Conservation (phyloP, 441 rosid genomes). For the Jatropha podagrica region DNA sequence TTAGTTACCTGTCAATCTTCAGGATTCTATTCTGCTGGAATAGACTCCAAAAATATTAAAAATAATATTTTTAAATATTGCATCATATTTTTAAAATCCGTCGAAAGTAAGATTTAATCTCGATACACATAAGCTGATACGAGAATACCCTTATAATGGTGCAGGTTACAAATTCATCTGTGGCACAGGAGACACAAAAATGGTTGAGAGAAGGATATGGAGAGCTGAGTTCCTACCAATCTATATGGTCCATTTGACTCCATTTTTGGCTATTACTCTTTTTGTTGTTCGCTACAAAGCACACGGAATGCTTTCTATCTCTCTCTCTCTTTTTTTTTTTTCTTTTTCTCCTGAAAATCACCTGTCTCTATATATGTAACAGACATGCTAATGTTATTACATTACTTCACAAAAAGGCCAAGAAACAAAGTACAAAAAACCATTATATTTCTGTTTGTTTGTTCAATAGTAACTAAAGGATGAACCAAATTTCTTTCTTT, state of each 20-base stretch:
- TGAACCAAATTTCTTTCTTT: background rate
- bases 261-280: slow-evolving; percentile 36
- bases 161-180: slow-evolving; percentile 51
- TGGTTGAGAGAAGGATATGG: slow-evolving; percentile 40
- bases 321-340: background rate
- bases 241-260: slow-evolving; percentile 55
- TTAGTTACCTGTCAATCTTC: no score
- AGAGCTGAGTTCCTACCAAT: slow-evolving; percentile 33
- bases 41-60: no score
- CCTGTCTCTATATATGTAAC: slow-evolving; percentile 24
- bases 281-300: slow-evolving; percentile 17
- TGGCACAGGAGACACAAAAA: slow-evolving; percentile 36
- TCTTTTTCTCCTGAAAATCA: slow-evolving; percentile 14
- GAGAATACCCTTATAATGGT: background rate
- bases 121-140: no score
- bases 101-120: no score
- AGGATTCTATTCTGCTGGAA: no score
- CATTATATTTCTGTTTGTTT: slow-evolving; percentile 16
- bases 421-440: slow-evolving; percentile 23
- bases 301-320: slow-evolving; percentile 39
- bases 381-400: slow-evolving; percentile 17
- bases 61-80: no score
- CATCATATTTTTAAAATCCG: no score
- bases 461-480: slow-evolving; percentile 1
- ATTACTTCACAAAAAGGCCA: slow-evolving; percentile 19